Evolutionary conservation across 2,329 filamentous ascomycete genomes (phyloP).

Genomic region (Sporothrix pseudoabietina): DNA sequence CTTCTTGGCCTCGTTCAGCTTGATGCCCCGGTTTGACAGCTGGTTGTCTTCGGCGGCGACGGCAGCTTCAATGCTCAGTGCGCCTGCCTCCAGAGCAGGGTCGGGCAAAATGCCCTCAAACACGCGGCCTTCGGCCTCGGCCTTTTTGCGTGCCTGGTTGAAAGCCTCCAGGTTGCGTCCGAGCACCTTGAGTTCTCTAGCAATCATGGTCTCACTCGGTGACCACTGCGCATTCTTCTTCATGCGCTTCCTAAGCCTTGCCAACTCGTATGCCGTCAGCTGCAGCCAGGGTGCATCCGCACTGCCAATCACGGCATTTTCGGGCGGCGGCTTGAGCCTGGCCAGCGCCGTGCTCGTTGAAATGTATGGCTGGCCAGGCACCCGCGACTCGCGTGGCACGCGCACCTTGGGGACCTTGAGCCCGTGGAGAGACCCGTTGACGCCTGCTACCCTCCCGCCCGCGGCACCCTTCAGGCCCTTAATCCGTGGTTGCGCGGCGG

Average conservation of each 20-base stretch:
- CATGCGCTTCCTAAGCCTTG: conserved; percentile 77
- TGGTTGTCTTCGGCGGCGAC: conserved; percentile 63
- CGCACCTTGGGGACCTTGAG: conserved; percentile 52
- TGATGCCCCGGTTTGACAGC: conserved; percentile 72
- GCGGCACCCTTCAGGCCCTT: conserved; percentile 47
- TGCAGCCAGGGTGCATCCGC: conserved; percentile 66
- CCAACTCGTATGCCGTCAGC: conserved; percentile 65
- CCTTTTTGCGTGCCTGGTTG: conserved; percentile 62
- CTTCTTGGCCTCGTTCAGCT: conserved; percentile 76
- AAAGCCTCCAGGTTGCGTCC: conserved; percentile 68
- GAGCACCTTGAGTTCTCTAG: conserved; percentile 71
- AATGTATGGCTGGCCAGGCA: conserved; percentile 37
- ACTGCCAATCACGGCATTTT: conserved; percentile 61
- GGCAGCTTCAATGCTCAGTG: conserved; percentile 58
- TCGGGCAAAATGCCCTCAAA: conserved; percentile 55
- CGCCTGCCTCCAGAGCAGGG: conserved; percentile 56
- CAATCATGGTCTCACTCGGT: conserved; percentile 83
- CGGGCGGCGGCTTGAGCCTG: conserved; percentile 59
- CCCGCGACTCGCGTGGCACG: conserved; percentile 37
- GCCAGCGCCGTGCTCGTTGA: conserved; percentile 47
- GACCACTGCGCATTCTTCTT: conserved; percentile 90
- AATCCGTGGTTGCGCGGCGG: conserved; percentile 49
- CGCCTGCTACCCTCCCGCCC: not conserved
- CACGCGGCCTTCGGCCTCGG: conserved; percentile 64
- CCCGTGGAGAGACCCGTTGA: not conserved